A percentile compares a stretch with the other conserved stretches of the same genome.
Conservation (phyloP, 768 basidiomycete species). For the Kwoniella pini region DNA sequence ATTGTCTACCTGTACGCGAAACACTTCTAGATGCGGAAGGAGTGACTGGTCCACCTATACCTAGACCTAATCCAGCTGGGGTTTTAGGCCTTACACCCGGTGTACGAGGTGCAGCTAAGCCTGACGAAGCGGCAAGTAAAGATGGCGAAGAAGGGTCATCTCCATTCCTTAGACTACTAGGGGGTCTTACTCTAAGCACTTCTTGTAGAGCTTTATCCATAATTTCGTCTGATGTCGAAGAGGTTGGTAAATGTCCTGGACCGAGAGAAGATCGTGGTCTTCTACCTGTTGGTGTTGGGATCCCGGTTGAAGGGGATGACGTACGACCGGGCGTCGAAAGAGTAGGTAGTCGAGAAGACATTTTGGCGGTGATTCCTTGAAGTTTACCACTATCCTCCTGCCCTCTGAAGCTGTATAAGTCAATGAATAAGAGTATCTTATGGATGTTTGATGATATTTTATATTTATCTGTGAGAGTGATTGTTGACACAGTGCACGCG, state of each 20-base stretch:
- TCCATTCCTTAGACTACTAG: conserved; percentile 26
- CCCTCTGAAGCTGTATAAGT: too few relatives aligned
- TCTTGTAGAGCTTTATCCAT: conserved; percentile 45
- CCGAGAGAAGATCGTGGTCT: conserved; percentile 41
- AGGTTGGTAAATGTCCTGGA: conserved; percentile 13
- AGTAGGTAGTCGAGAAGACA: conserved; percentile 36
- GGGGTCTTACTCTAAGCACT: conserved; percentile 39
- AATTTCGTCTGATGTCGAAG: conserved; percentile 26
- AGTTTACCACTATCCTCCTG: too few relatives aligned
- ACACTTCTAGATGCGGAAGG: conserved; percentile 34
- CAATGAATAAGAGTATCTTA: too few relatives aligned
- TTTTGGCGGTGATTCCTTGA: not conserved
- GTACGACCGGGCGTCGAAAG: conserved; percentile 40
- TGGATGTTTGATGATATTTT: too few relatives aligned
- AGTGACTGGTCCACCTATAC: conserved; percentile 31
- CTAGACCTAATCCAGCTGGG: conserved; percentile 30
- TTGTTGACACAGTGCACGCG: too few relatives aligned
- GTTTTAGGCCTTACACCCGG: conserved; percentile 33
- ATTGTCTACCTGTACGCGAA: conserved; percentile 25
- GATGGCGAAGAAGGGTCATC: conserved; percentile 27
- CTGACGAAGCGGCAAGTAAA: not conserved
- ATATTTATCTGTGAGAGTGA: too few relatives aligned
- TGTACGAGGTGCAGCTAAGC: conserved; percentile 23
- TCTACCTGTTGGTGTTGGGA: conserved; percentile 49
- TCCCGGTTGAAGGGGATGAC: conserved; percentile 41